These are phyloP conservation scores for Pseudopithomyces maydicus DNA, from an alignment of 2,329 filamentous ascomycete species.

Conservation along the genomic window DNA sequence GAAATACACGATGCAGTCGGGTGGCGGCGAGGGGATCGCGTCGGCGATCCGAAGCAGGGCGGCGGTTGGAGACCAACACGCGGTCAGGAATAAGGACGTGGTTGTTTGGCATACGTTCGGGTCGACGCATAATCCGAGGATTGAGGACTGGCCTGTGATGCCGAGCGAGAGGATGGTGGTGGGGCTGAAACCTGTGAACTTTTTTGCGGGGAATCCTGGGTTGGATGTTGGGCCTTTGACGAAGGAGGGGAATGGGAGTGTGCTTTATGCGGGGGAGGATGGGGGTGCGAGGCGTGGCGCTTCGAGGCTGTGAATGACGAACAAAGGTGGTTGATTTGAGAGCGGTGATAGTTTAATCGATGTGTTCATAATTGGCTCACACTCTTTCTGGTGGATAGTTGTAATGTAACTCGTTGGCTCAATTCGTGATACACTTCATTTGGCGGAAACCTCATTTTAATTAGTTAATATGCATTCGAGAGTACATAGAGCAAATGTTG, in stretches of 20 bases:
- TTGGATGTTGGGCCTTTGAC: slow-evolving; percentile 26
- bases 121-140: slow-evolving; percentile 33
- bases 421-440: not conserved
- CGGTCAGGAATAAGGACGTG: slow-evolving; percentile 27
- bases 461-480: too few relatives aligned
- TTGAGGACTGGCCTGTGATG: slow-evolving; percentile 41
- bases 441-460: too few relatives aligned
- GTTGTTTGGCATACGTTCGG: slow-evolving; percentile 39
- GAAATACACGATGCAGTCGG: slow-evolving; percentile 31
- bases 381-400: too few relatives aligned
- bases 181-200: slow-evolving; percentile 29
- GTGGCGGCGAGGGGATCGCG: slow-evolving; percentile 29
- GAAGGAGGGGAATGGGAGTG: slow-evolving; percentile 28
- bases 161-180: slow-evolving; percentile 32
- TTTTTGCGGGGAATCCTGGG: slow-evolving; percentile 30
- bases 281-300: not conserved
- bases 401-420: not conserved
- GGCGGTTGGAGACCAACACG: not conserved
- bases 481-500: too few relatives aligned
- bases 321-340: too few relatives aligned
- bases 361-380: too few relatives aligned
- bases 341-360: too few relatives aligned
- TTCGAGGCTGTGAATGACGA: not conserved
- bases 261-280: slow-evolving; percentile 14
- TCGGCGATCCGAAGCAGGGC: slow-evolving; percentile 19